Conservation (phyloP, 805 yeast genomes). For the Metschnikowia dekortorum region DNA sequence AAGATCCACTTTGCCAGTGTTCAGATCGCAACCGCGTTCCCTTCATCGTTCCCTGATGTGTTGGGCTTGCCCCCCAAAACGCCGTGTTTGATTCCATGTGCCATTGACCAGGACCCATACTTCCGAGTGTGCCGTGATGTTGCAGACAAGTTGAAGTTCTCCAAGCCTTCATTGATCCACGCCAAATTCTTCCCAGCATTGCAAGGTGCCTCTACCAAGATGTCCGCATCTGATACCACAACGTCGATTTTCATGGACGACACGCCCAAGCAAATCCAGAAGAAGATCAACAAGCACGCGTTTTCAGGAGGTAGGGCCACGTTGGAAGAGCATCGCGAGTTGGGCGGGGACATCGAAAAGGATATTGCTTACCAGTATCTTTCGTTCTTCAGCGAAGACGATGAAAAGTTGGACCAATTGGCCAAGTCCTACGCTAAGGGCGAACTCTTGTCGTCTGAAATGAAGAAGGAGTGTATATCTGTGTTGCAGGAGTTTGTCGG, state of each 20-base stretch:
- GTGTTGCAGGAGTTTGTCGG: conserved; percentile 74
- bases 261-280: conserved; percentile 84
- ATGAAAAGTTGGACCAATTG: conserved; percentile 61
- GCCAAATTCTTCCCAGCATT: conserved; percentile 97
- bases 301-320: conserved; percentile 91
- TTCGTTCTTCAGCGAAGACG: conserved; percentile 86
- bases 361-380: conserved; percentile 94
- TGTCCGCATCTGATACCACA: conserved; percentile 91
- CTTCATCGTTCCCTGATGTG: conserved; percentile 92
- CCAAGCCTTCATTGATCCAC: conserved; percentile 90
- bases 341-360: conserved; percentile 92
- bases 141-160: conserved; percentile 83
- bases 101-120: conserved; percentile 98
- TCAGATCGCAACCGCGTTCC: conserved; percentile 94
- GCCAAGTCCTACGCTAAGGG: conserved; percentile 71
- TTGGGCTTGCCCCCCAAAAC: conserved; percentile 84
- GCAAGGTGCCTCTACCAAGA: conserved; percentile 93
- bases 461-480: conserved; percentile 83
- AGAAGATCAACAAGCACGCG: conserved; percentile 93
- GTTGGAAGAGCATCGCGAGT: conserved; percentile 82
- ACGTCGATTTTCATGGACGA: conserved; percentile 95
- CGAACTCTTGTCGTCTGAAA: conserved; percentile 83
- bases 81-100: conserved; percentile 97
- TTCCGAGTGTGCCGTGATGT: conserved; percentile 97
- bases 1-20: conserved; percentile 91